Base-by-base conservation (phyloP, 225 moss, liverwort and hornwort species). In the Marchantia paleacea region DNA sequence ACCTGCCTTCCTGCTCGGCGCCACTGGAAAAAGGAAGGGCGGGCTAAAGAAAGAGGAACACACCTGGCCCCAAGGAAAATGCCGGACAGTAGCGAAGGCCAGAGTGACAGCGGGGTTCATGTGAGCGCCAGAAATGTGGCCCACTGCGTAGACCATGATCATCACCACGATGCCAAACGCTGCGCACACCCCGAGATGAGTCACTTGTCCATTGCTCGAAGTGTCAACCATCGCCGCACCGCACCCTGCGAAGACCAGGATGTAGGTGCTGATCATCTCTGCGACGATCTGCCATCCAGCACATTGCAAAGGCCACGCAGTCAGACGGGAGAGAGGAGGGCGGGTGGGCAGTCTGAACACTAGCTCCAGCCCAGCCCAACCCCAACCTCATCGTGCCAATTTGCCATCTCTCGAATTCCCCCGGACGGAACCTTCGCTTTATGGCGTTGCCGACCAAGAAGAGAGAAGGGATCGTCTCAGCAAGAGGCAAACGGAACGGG, bases 51-150 rank as follows among this genome's bases (percentile, higher is more conserved):
- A 67, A 10, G 26, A 26, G n/a, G 51, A 11, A 12, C 72, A 12
- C 12, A 88, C 88, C 57, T 85, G 52, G 54, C 55, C 72, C 85
- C 82, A 85, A 0, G 88, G 88, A 51, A 88, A 88, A 62, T 88
- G 88, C 24, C 85, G 81, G 31, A 85, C 85, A 11, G 88, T 81
- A 13, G 88, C 88, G 65, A 88, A 88, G n/a, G 88, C 88, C n/a
- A 88, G 62, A 9, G 88, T 88, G 58, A 88, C 88, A 16, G 88
- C 83, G 8, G 88, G 88, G 72, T 88, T 88, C 83, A 88, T 83
- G 80, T 88, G 88, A 7, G 88, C 88, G 3, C 88, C 88, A 24
- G 88, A 88, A 49, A 88, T 88, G 75, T 88, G 88, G 52, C 88
- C 88, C 49, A 88, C 88, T 14, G 88, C 78, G 64, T 88, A 88